Evolutionary conservation across 2,329 filamentous ascomycete genomes (phyloP).

Genomic region (Penicillium sp.): DNA sequence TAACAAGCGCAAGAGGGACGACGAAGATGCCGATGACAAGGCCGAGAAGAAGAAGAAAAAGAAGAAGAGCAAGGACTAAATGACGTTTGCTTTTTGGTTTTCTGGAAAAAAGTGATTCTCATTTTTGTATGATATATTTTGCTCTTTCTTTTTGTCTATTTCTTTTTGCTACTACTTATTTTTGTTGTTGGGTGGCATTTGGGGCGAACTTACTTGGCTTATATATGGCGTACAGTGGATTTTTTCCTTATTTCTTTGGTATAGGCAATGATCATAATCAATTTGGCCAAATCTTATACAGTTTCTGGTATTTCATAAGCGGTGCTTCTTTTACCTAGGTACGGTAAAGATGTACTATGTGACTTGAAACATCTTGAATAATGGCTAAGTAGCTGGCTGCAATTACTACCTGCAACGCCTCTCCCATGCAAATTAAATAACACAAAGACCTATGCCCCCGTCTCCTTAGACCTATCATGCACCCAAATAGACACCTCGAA

Average conservation of each 20-base stretch:
- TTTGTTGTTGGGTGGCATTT: constrained; percentile 29
- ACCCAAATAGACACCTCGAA: too few relatives aligned
- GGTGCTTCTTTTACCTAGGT: too few relatives aligned
- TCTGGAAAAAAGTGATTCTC: constrained; percentile 20
- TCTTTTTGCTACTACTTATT: constrained; percentile 28
- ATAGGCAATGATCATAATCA: constrained; percentile 6
- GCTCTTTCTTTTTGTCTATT: constrained; percentile 26
- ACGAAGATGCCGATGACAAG: constrained; percentile 54
- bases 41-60: constrained; percentile 49
- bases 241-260: constrained; percentile 6
- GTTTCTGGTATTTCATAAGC: too few relatives aligned
- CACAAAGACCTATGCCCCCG: neutral
- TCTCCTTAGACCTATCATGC: too few relatives aligned
- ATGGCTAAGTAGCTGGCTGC: neutral
- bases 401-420: constrained; percentile 1
- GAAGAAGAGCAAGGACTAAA: constrained; percentile 57
- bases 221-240: constrained; percentile 12
- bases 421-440: constrained; percentile 7
- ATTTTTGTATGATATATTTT: constrained; percentile 42
- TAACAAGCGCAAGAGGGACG: constrained; percentile 68
- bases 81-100: constrained; percentile 9
- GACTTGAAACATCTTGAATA: neutral
- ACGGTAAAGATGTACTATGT: too few relatives aligned
- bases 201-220: constrained; percentile 19
- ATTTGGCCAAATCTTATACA: neutral